Evolutionary conservation across 305 asterid genomes (phyloP).

Genomic region (Fraxinus paxiana): DNA sequence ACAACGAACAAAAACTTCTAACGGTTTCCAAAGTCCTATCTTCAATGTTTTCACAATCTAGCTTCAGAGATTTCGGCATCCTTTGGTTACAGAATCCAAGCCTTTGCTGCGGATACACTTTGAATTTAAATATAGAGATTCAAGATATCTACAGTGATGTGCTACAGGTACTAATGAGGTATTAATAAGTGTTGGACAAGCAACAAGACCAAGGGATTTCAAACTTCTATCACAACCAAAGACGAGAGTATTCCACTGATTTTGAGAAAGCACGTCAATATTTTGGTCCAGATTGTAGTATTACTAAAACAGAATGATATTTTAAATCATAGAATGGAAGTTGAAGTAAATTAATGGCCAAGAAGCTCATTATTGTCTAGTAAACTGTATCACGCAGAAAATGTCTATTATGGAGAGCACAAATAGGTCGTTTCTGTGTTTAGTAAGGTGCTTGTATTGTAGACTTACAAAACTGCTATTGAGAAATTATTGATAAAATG

Average conservation of each 20-base stretch:
- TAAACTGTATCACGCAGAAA: conserved; percentile 36
- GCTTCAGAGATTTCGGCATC: too few species aligned
- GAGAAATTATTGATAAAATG: conserved; percentile 48
- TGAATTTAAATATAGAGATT: too few species aligned
- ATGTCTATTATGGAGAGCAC: conserved; percentile 5
- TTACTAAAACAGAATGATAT: too few species aligned
- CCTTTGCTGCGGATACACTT: too few species aligned
- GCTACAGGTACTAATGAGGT: background rate
- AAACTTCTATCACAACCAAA: background rate
- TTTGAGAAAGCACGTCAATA: too few species aligned
- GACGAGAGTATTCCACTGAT: background rate
- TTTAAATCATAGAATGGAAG: too few species aligned
- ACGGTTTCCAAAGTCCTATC: too few species aligned
- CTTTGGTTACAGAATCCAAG: too few species aligned
- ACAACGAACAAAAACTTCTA: too few species aligned
- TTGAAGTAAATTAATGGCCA: background rate
- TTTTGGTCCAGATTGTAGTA: too few species aligned
- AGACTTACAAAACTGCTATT: conserved; percentile 49
- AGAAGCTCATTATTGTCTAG: conserved; percentile 59
- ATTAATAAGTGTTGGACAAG: background rate
- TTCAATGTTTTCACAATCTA: too few species aligned
- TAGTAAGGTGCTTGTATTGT: conserved; percentile 2
- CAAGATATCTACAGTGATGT: background rate
- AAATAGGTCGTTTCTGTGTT: background rate
- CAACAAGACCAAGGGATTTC: background rate